phyloP scores from a whole-genome alignment of 352 stramenopile genomes.

The Phytopythium oedochilum region DNA sequence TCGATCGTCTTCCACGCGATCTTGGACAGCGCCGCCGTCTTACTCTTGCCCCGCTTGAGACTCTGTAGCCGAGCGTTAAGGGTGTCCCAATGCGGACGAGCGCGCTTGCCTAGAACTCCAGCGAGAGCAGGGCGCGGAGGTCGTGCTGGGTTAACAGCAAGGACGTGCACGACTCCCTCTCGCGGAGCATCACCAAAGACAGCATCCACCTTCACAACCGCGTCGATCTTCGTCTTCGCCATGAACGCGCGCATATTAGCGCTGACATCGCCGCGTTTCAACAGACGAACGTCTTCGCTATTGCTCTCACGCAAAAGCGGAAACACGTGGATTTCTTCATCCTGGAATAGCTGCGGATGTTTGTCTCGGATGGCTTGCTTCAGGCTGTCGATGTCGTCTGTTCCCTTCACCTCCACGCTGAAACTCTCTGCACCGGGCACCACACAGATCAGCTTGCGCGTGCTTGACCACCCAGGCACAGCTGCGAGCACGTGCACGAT shows the following conservation, averaged over 20 bases:
- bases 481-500: background rate
- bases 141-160: background rate
- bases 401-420: background rate
- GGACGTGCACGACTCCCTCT: background rate
- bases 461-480: background rate
- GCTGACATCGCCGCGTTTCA: background rate
- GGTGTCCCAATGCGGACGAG: background rate
- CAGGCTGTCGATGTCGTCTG: background rate
- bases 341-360: background rate
- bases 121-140: background rate
- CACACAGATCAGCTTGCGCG: background rate
- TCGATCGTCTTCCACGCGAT: background rate
- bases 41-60: background rate
- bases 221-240: background rate
- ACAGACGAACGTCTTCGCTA: background rate
- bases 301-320: background rate
- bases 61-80: background rate
- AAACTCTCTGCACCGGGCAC: background rate
- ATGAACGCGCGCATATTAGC: background rate
- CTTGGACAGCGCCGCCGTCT: background rate
- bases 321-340: background rate
- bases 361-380: background rate
- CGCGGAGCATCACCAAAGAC: background rate
- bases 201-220: background rate
- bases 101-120: background rate